Evolutionary conservation across 306 rosid genomes (phyloP), one percentile per base, ranked within the genome.

Genomic region (Citrullus amarus): DNA sequence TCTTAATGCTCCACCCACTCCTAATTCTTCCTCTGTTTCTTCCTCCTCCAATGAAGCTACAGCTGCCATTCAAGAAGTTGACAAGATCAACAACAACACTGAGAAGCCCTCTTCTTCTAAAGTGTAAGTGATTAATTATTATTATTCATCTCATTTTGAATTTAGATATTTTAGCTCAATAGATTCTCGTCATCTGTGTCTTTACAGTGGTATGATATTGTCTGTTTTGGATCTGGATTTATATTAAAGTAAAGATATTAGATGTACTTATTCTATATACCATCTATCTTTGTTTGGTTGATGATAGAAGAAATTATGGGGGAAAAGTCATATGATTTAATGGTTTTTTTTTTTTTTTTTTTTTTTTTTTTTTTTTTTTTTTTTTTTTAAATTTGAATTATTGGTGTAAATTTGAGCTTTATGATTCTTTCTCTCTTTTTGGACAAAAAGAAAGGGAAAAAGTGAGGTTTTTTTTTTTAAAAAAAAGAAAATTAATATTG

Each of bases 1-100:
- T 1, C n/a, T 90, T 59, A 92, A 90, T 17, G 84, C 91, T 65
- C 92, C 97, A 5, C 70, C 92, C 0, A 85, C 97, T 0, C 93
- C 97, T 0, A 85, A 88, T 87, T 91, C 92, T 0, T 83, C 85
- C 1, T 92, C 96, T 3, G 83, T 89, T 74, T 91, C 99, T 9
- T 92, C 91, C 0, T 92, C 91, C 0, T 88, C 96, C 0, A 87
- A 88, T 50, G 99, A 79, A 11, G 86, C 71, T 1, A 76, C 48
- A 3, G 20, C 15, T 3, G 22, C 15, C 38, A 81, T 66, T 15
- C 68, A 80, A 17, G 85, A 78, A 10, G 90, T 82, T 18, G 85
- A 81, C 58, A 84, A 85, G 75, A 85, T 36, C 54, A 48, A 86
- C 76, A 85, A 85, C 69, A 85, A 82, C 68, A 88, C 81, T 72